These are phyloP conservation scores for Pseudozyma hubeiensis DNA, from an alignment of 1,284 basidiomycete genomes.

Conservation along the genomic window DNA sequence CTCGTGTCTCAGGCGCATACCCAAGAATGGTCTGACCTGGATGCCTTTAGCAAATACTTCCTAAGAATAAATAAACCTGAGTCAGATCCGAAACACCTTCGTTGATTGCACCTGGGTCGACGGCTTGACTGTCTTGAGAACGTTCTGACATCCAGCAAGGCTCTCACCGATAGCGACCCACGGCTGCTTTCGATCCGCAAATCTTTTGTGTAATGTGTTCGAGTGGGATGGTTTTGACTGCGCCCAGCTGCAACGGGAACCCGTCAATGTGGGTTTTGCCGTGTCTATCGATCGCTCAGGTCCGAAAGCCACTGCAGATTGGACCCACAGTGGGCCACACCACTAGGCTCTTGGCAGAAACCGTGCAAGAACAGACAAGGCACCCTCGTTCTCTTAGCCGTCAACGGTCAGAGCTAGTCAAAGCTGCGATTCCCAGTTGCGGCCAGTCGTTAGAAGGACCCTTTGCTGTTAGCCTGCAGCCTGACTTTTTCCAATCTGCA, in stretches of 20 bases:
- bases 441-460: no score
- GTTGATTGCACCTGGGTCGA: conserved; percentile 6
- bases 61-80: not conserved
- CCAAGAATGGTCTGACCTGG: not conserved
- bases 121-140: not conserved
- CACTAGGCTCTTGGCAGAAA: no score
- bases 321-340: not conserved
- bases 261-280: not conserved
- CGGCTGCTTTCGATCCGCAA: not conserved
- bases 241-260: not conserved
- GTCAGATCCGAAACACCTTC: not conserved
- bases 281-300: not conserved
- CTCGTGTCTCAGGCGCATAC: not conserved
- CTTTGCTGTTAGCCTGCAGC: no score
- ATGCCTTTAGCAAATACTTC: not conserved
- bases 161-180: not conserved
- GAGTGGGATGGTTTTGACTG: not conserved
- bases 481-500: no score
- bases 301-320: not conserved
- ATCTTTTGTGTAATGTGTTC: not conserved
- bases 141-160: not conserved
- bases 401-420: no score
- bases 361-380: not conserved
- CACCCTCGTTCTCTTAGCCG: no score
- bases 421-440: no score